Evolutionary conservation across 179 eudicot genomes (phyloP), one percentile per base, ranked within the genome.

Genomic region (Heliamphora pulchella): DNA sequence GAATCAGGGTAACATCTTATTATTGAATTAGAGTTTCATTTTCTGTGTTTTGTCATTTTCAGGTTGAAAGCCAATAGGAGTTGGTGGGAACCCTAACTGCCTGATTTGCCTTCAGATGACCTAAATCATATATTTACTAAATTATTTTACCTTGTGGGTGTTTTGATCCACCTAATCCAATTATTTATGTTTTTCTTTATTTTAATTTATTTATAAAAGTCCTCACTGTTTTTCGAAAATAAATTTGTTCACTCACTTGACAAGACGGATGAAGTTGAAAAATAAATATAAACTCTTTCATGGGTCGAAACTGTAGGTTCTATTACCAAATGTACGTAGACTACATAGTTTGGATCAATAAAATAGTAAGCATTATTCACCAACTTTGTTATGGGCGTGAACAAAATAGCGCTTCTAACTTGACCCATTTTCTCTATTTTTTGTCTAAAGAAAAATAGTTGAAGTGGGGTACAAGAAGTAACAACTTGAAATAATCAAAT

Each of bases 131-230:
- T 53, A 13, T 22, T 66, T 31, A 65, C 18, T 51, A 54, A 79
- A 79, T 79, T 10, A 44, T 66, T 68, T 69, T 41, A 68, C 66
- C n/a, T 43, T 69, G 22, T n/a, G 18, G 80, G 74, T 53, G 64
- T 76, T 75, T 64, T 69, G 70, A 69, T 84, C 20, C 50, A 84
- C 86, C 86, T 81, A 84, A 84, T 74, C 86, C 86, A 81, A 70
- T 51, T 14, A 50, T 31, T 15, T 70, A 4, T 78, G 77, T 59
- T 75, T 74, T 62, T 77, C 57, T 9, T 65, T n/a, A 3, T 13
- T 46, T 15, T 67, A 70, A 65, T 73, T 79, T 69, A 75, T 68
- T 66, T 20, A 20, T 0, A 50, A 50, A n/a, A 11, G 54, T 7
- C 44, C 44, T 1, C 0, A 20, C 44, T 31, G 15, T 31, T 44